These are phyloP conservation scores for Globisporangium ultimum DNA, from an alignment of 352 stramenopile genomes.

Conservation along the genomic window DNA sequence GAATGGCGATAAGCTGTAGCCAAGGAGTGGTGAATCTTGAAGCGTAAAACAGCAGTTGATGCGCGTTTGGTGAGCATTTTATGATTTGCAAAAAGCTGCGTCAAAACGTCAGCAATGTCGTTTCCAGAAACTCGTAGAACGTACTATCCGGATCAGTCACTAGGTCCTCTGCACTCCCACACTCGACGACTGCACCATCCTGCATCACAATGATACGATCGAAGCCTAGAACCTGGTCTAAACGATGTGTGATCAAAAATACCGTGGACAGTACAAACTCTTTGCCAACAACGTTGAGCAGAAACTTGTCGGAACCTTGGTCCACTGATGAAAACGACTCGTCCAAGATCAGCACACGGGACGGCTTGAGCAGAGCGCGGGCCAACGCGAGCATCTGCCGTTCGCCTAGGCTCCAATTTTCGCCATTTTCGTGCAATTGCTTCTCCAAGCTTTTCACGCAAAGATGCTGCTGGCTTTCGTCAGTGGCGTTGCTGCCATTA, in stretches of 20 bases:
- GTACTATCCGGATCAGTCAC: constrained; percentile 27
- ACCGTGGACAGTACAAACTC: constrained; percentile 30
- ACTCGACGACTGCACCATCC: constrained; percentile 20
- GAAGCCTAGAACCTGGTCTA: constrained; percentile 41
- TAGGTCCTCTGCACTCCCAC: constrained; percentile 32
- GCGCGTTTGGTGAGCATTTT: too few species aligned
- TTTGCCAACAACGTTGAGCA: constrained; percentile 77
- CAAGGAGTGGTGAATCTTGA: too few species aligned
- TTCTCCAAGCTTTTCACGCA: constrained; percentile 31
- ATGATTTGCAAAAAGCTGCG: too few species aligned
- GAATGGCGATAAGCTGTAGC: too few species aligned
- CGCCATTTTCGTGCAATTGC: constrained; percentile 36
- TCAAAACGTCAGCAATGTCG: constrained; percentile 29
- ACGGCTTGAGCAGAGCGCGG: constrained; percentile 78
- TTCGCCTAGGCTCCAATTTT: constrained; percentile 89
- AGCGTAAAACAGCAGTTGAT: too few species aligned
- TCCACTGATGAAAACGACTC: constrained; percentile 88
- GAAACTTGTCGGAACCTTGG: constrained; percentile 65
- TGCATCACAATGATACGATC: constrained; percentile 16
- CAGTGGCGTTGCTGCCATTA: background rate
- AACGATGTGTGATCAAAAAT: constrained; percentile 90
- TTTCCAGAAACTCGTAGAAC: constrained; percentile 54
- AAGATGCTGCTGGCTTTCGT: background rate
- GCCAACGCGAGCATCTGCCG: constrained; percentile 88
- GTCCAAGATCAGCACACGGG: constrained; percentile 87